Evolutionary conservation across 331 rosid genomes (phyloP).

Genomic region (Malus hybrid): DNA sequence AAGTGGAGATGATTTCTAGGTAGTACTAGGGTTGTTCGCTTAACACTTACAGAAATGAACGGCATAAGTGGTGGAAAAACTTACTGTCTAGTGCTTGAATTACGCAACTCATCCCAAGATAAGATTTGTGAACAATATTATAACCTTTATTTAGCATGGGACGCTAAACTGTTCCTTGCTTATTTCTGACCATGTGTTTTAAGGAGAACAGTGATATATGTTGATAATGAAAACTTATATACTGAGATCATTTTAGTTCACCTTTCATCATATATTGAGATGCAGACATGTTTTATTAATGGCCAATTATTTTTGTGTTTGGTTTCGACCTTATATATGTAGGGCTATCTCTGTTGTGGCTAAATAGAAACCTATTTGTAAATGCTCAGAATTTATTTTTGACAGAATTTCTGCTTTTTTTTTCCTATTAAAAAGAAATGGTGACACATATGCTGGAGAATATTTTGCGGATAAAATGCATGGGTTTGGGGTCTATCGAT

Average conservation of each 20-base stretch:
- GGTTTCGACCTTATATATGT: background rate
- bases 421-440: slow-evolving; percentile 37
- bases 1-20: background rate
- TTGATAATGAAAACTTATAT: background rate
- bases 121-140: background rate
- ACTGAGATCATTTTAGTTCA: background rate
- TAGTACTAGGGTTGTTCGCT: background rate
- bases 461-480: slow-evolving; percentile 97
- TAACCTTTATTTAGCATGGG: background rate
- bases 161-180: no score
- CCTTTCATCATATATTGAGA: background rate
- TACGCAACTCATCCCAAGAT: background rate
- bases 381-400: background rate
- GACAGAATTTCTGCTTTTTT: background rate
- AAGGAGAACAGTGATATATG: background rate
- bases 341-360: background rate
- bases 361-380: background rate
- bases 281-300: no score
- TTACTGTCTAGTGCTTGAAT: background rate
- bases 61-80: background rate
- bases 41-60: background rate
- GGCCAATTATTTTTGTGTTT: background rate
- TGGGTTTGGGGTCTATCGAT: slow-evolving; percentile 85
- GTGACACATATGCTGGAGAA: slow-evolving; percentile 88
- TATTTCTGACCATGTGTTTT: no score